phyloP scores from a whole-genome alignment of 2,329 filamentous ascomycete genomes.

The Zymoseptoria pseudotritici region DNA sequence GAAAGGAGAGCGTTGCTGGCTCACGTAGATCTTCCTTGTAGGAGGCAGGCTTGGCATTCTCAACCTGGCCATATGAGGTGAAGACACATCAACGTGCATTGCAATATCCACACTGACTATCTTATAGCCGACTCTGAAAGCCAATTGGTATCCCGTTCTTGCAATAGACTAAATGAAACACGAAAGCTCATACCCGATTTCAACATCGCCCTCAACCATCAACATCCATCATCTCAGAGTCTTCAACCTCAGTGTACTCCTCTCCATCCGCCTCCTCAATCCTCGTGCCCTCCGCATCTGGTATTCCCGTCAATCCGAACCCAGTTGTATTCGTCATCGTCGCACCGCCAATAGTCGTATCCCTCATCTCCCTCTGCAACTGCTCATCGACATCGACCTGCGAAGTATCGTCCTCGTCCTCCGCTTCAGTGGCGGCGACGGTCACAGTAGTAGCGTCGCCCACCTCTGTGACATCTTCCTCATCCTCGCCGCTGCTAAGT shows the following conservation, averaged over 20 bases:
- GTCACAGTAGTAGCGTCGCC: conserved; percentile 9
- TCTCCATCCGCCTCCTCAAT: conserved; percentile 21
- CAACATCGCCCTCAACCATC: conserved; percentile 3
- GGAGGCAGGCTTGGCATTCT: background rate
- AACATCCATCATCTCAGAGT: conserved; percentile 19
- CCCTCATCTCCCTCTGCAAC: conserved; percentile 21
- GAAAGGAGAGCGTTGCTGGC: background rate
- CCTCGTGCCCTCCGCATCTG: conserved; percentile 32
- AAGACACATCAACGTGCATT: background rate
- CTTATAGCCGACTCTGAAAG: background rate
- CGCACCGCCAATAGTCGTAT: conserved; percentile 17
- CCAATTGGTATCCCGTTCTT: background rate
- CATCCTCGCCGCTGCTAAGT: conserved; percentile 4
- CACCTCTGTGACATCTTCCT: conserved; percentile 7
- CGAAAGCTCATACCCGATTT: background rate
- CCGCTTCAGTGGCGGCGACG: conserved; percentile 9
- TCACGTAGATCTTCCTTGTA: background rate
- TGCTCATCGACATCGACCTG: conserved; percentile 10
- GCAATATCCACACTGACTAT: background rate
- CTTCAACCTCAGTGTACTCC: conserved; percentile 16
- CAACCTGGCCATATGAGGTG: background rate
- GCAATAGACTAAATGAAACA: background rate
- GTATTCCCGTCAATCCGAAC: conserved; percentile 21
- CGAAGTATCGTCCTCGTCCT: conserved; percentile 18
- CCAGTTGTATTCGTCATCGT: conserved; percentile 6